Base-by-base conservation (phyloP, 1,139 yeast species). In the Maudiozyma humilis region DNA sequence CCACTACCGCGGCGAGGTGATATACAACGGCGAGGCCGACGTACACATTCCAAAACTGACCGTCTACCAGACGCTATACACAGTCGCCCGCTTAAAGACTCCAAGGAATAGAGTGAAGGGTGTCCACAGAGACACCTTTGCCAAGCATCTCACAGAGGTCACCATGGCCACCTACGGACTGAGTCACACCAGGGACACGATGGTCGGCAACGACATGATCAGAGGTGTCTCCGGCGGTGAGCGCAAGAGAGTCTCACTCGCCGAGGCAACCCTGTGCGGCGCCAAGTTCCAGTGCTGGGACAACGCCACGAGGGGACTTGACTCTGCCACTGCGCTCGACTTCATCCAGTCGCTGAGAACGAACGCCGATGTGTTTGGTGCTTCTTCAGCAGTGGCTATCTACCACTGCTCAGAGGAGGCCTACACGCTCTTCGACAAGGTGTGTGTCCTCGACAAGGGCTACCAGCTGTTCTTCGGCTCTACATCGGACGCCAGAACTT, bases 281-380 rank as follows among this genome's bases (percentile, higher is more conserved):
- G 77, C 83, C 4, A 70, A 78, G 19, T 43, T 80, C 42, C 82
- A 78, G 57, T 78, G 84, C 64, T 80, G 84, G 78, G 88, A 81
- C 64, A 81, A 81, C 60, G 79, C 86, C 25, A 81, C 88, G 5
- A 73, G 88, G 63, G 88, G 88, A 58, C 69, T 81, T 46, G 88
- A 81, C 61, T 73, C 87, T 20, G 83, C 87, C n/a, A 81, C 86
- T 32, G 87, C 88, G 5, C 67, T 82, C 47, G 93, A 85, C 64
- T 85, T 83, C 54, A 72, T 79, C 46, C 71, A 78, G 55, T 81
- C 89, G 23, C 67, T 85, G 52, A 78, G 81, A 55, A 74, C 80
- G 8, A 69, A 78, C 20, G 82, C 93, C 3, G 67, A 74, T 32
- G 64, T 82, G 43, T 66, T 76, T 45, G 73, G 73, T 25, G 70